A percentile compares a stretch with the other conserved stretches of the same genome.
Evolutionary conservation across 2,329 filamentous ascomycete species (phyloP).

Genomic region (Fusarium phyllophilum): DNA sequence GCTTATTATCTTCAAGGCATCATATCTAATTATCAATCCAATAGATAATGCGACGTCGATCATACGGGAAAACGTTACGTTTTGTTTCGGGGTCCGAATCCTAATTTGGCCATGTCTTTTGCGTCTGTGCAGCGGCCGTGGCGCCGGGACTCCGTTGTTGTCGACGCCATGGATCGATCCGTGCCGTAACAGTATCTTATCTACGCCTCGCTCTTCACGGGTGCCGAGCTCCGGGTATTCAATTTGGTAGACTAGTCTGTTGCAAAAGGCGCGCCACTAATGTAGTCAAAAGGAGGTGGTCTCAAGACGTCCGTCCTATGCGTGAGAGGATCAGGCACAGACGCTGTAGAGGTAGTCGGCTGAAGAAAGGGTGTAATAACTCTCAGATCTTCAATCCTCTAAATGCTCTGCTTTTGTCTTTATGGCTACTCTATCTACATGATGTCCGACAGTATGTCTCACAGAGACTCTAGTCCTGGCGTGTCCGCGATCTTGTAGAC

Average conservation of each 20-base stretch:
- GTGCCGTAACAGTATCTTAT: neutral
- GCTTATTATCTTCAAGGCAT: neutral
- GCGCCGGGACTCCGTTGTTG: neutral
- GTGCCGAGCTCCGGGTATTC: neutral
- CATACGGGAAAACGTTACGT: accelerated
- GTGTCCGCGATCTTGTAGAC: slow-evolving; percentile 21
- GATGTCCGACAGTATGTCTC: accelerated
- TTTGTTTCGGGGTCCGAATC: neutral
- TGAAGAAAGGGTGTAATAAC: accelerated
- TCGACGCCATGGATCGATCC: neutral
- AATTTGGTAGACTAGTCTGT: accelerated
- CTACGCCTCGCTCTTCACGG: neutral
- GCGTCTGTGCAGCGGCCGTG: neutral
- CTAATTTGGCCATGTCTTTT: neutral
- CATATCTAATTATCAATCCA: neutral
- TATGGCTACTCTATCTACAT: neutral
- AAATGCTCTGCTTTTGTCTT: neutral
- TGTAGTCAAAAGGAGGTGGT: neutral
- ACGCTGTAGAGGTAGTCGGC: accelerated
- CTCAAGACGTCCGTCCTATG: no score
- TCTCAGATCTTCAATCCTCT: neutral
- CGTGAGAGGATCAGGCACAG: neutral
- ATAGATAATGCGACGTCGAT: neutral
- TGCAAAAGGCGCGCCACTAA: neutral
- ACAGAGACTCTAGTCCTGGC: neutral